Evolutionary conservation across 768 basidiomycete genomes (phyloP).

Genomic region (Imleria badia): DNA sequence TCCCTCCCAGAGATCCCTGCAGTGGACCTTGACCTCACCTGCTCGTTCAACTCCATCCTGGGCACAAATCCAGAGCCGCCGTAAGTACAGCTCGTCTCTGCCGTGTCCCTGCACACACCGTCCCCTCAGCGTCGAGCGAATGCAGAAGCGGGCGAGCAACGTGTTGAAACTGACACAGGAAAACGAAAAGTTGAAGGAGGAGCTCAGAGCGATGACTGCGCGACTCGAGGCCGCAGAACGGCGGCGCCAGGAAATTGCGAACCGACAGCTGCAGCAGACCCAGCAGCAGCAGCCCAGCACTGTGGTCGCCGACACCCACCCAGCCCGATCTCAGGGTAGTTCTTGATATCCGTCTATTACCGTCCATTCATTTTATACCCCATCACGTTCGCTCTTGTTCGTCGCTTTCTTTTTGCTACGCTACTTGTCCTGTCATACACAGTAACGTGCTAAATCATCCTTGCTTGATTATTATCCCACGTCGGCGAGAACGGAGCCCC

Average conservation of each 20-base stretch:
- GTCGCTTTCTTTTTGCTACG: constrained; percentile 13
- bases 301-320: constrained; percentile 12
- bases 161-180: constrained; percentile 75
- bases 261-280: constrained; percentile 34
- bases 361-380: constrained; percentile 22
- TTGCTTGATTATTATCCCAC: constrained; percentile 10
- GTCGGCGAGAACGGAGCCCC: background rate
- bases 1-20: constrained; percentile 54
- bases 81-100: constrained; percentile 43
- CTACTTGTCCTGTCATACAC: constrained; percentile 2
- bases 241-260: constrained; percentile 45
- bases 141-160: constrained; percentile 74
- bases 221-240: constrained; percentile 74
- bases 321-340: constrained; percentile 17
- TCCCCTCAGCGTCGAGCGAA: constrained; percentile 31
- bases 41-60: constrained; percentile 44
- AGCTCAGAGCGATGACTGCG: constrained; percentile 73
- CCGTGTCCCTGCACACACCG: constrained; percentile 26
- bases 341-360: constrained; percentile 31
- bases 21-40: constrained; percentile 44
- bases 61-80: constrained; percentile 33
- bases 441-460: background rate
- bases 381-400: constrained; percentile 18
- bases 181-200: constrained; percentile 74
- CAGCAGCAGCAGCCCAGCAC: constrained; percentile 12